Percentiles rank a stretch among this genome's conserved stretches.
phyloP scores from a whole-genome alignment of 208 protist genomes.

The Crithidia sp. region DNA sequence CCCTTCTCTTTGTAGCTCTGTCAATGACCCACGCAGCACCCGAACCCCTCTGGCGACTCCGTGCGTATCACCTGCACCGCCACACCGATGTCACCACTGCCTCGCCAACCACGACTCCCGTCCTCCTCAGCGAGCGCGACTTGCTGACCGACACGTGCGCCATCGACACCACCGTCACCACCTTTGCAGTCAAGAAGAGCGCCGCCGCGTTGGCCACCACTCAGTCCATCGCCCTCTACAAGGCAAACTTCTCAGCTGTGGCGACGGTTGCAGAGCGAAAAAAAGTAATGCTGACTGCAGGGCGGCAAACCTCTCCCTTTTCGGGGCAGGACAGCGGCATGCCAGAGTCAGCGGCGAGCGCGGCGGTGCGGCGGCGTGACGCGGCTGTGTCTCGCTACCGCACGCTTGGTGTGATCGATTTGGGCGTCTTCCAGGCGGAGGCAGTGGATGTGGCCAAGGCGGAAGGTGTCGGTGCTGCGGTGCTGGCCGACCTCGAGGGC shows the following conservation, averaged over 20 bases:
- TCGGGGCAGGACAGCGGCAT: not conserved
- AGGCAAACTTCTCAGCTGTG: not conserved
- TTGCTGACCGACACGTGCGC: constrained; percentile 8
- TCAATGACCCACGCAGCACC: not conserved
- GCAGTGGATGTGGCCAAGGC: not conserved
- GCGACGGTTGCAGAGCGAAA: not conserved
- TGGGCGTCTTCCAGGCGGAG: constrained; percentile 26
- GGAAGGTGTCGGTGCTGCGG: not conserved
- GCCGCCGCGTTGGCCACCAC: not conserved
- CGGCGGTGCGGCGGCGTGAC: constrained; percentile 8
- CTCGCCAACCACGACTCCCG: not conserved
- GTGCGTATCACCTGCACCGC: constrained; percentile 21
- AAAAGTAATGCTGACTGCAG: not conserved
- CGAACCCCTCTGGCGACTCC: not conserved
- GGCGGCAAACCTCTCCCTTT: not conserved
- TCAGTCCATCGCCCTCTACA: constrained; percentile 12
- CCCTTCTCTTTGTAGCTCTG: not conserved
- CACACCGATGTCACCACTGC: constrained; percentile 2
- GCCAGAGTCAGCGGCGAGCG: constrained; percentile 18
- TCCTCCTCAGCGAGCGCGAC: constrained; percentile 11
- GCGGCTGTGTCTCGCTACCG: constrained; percentile 7
- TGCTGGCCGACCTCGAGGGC: constrained; percentile 11
- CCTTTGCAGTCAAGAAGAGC: not conserved
- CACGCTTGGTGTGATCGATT: constrained; percentile 16
- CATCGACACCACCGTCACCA: constrained; percentile 9